Evolutionary conservation across 2,329 filamentous ascomycete genomes (phyloP).

Genomic region (Neoascochyta sp.): DNA sequence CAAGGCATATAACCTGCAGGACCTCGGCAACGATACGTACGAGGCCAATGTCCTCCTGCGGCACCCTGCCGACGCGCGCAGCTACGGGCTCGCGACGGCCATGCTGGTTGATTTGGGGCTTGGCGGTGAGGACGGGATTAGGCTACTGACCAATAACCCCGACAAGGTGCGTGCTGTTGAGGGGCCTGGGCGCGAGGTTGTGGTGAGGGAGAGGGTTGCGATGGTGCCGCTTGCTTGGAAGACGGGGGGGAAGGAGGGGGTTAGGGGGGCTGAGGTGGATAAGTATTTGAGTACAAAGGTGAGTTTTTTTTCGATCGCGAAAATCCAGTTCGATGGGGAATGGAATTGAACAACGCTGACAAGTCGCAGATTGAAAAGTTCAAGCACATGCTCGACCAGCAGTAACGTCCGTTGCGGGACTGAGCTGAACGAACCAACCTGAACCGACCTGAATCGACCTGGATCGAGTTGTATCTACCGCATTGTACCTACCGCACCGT

Average conservation of each 20-base stretch:
- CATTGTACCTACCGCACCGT: no score
- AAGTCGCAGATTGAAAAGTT: slow-evolving; percentile 49
- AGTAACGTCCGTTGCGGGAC: slow-evolving; percentile 11
- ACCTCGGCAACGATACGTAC: slow-evolving; percentile 94
- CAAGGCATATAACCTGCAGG: slow-evolving; percentile 96
- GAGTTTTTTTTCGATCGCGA: slow-evolving; percentile 28
- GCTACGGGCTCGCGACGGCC: slow-evolving; percentile 92
- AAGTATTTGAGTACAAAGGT: slow-evolving; percentile 95
- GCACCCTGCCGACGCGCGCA: slow-evolving; percentile 90
- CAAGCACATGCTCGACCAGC: slow-evolving; percentile 48
- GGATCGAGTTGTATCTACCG: no score
- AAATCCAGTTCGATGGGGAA: no score
- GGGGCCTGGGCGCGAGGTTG: slow-evolving; percentile 80
- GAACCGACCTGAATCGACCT: no score
- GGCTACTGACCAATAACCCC: slow-evolving; percentile 91
- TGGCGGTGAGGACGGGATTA: slow-evolving; percentile 65
- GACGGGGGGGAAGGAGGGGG: slow-evolving; percentile 69
- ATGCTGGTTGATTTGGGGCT: slow-evolving; percentile 84
- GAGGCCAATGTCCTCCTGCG: slow-evolving; percentile 88
- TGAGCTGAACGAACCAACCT: no score
- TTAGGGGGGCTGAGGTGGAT: slow-evolving; percentile 83
- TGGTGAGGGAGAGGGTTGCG: slow-evolving; percentile 82
- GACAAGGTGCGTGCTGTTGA: slow-evolving; percentile 95
- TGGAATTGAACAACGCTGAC: slow-evolving; percentile 11
- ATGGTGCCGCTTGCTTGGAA: slow-evolving; percentile 97